Conservation (phyloP, 257 asterid genomes). For the Nicotiana knightiana region DNA sequence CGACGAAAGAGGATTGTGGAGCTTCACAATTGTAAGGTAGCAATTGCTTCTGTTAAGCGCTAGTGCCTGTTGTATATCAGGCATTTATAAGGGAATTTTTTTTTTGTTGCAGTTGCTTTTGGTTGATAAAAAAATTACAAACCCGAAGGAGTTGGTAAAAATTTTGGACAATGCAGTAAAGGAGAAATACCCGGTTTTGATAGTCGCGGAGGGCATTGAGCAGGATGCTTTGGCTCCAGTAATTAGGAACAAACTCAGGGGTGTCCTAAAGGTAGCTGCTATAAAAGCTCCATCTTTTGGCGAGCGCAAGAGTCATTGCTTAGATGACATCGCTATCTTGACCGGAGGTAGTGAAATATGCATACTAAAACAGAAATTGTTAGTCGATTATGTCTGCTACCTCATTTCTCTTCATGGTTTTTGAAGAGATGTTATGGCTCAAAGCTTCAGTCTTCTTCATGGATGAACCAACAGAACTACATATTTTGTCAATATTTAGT, state of each 20-base stretch:
- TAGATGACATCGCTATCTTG: conserved; percentile 75
- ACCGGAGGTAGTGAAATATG: conserved; percentile 62
- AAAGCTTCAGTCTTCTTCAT: not conserved
- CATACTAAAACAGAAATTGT: not conserved
- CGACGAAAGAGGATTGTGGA: conserved; percentile 58
- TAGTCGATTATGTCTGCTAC: not conserved
- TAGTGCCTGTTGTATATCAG: not conserved
- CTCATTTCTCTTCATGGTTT: not conserved
- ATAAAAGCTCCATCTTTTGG: conserved; percentile 80
- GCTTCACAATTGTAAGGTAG: conserved; percentile 77
- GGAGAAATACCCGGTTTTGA: conserved; percentile 68
- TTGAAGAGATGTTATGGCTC: not conserved
- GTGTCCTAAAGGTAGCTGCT: conserved; percentile 64
- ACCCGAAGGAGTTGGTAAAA: conserved; percentile 66
- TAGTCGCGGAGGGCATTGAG: conserved; percentile 71
- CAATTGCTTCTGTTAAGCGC: conserved; percentile 8
- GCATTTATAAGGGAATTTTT: not conserved
- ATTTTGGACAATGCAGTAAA: conserved; percentile 71
- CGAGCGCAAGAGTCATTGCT: conserved; percentile 67
- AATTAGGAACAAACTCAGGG: conserved; percentile 70
- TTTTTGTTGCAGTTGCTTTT: conserved; percentile 57
- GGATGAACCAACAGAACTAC: not conserved
- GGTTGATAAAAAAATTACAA: conserved; percentile 68
- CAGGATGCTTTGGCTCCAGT: conserved; percentile 77
- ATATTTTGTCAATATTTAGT: not conserved